Evolutionary conservation across 2,329 filamentous ascomycete genomes (phyloP), one percentile per base, ranked within the genome.

Genomic region (Epichloe typhina): DNA sequence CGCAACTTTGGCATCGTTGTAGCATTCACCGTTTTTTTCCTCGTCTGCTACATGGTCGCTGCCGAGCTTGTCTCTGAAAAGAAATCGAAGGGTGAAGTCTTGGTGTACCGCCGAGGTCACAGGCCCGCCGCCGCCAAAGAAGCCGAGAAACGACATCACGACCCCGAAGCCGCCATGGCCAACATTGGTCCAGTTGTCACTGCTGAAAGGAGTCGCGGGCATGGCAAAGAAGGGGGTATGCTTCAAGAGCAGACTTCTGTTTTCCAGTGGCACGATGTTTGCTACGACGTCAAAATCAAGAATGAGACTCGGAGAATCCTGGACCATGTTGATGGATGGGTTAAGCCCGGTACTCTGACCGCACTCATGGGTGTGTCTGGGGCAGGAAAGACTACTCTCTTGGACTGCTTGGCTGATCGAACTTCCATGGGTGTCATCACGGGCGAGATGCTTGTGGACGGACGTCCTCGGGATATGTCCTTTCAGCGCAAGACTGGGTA

Each of bases 401-500:
- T 96, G 35, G 87, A 95, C 66, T 86, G 87, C 37, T 74, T 96
- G 56, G 90, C 90, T 44, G 86, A 86, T 53, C 84, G 90, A 64
- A 85, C 85, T 11, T 89, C 86, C 0, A 91, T 93, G 82, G 90
- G 90, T 68, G 84, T 95, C 17, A 87, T 95, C 46, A 82, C 79
- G 6, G 90, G 90, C 50, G 84, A 91, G 58, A 93, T 95, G 83
- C 66, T 80, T 11, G 76, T 82, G 12, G 75, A 81, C 53, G 79
- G 78, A 33, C 75, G 73, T 38, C 82, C 79, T 31, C 80, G 86
- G 45, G 88, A 94, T 57, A 75, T 76, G 42, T 88, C 85, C 0
- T 95, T 95, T 76, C 89, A 95, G 66, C 84, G 89, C 56, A 93
- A 91, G 70, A 94, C 88, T 0, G 89, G 89, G 46, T 95, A 95